Evolutionary conservation across 2,329 filamentous ascomycete genomes (phyloP), one percentile per base, ranked within the genome.

Genomic region (Fusarium poae): DNA sequence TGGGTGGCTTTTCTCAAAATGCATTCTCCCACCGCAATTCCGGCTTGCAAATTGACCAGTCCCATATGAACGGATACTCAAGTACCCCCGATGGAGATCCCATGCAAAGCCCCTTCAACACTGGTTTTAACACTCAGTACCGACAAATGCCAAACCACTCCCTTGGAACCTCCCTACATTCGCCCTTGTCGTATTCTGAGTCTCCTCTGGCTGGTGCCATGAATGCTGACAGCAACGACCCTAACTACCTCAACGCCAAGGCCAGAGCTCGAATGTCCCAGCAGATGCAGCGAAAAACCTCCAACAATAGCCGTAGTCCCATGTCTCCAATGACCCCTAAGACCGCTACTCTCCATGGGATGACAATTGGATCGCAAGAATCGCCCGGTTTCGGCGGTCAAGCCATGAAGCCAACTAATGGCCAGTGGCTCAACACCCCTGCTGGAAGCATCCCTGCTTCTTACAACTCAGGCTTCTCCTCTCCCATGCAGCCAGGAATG

Each of bases 1-100:
- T 92, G 78, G 82, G 61, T 27, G 61, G 83, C 63, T 89, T 86
- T 71, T 77, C 81, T 32, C 85, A 88, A 57, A 82, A 82, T 50
- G 81, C 86, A 20, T 89, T 79, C 56, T 77, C 80, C 6, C 85
- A 91, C 60, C 89, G 91, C 86, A 91, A 73, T 45, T 67, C 67
- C 13, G 67, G 67, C 45, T 42, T 68, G 39, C 65, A 68, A 52
- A 70, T 70, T 34, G 89, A 92, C 68, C 88, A 89, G 64, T 82
- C 86, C 48, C 89, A 91, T 60, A 89, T 93, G 76, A 91, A 92
- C 75, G 89, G 93, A 65, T 98, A 92, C 79, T 97, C 95, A 21
- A 93, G 92, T 77, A 97, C 94, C 3, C 94, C 95, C 5, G 95
- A 98, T 65, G 93, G 93, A 53, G 91, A 93, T 54, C 94, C 95